These are phyloP conservation scores for Kernera saxatilis DNA, from an alignment of 345 rosid species.

Conservation along the genomic window DNA sequence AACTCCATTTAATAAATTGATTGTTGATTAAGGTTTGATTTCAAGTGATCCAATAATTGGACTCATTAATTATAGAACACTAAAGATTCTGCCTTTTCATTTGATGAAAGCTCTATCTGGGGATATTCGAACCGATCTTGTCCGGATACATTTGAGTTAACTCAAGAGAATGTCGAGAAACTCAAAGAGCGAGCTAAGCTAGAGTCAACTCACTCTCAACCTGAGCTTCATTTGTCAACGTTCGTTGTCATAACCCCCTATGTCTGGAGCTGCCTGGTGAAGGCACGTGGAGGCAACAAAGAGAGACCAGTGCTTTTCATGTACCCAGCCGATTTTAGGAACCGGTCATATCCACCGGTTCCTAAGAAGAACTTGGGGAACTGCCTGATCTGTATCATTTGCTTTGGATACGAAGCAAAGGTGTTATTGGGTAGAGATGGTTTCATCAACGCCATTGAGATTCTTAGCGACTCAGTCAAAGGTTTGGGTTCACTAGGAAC, in stretches of 20 bases:
- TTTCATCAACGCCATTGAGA: neutral
- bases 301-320: too few relatives aligned
- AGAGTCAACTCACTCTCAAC: too few relatives aligned
- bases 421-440: neutral
- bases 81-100: neutral
- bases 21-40: neutral
- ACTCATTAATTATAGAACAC: neutral
- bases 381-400: neutral
- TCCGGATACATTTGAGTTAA: too few relatives aligned
- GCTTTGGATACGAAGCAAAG: neutral
- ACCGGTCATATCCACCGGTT: constrained; percentile 21
- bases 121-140: too few relatives aligned
- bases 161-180: too few relatives aligned
- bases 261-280: too few relatives aligned
- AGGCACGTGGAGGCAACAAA: too few relatives aligned
- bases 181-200: too few relatives aligned
- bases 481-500: neutral
- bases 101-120: neutral
- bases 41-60: neutral
- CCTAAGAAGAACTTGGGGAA: constrained; percentile 34
- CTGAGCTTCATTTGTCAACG: too few relatives aligned
- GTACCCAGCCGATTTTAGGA: constrained; percentile 19
- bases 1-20: neutral
- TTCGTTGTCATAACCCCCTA: too few relatives aligned
- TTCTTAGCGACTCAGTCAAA: neutral